These are phyloP conservation scores for Gastrolobium villosum DNA, from an alignment of 306 rosid species.

Conservation along the genomic window DNA sequence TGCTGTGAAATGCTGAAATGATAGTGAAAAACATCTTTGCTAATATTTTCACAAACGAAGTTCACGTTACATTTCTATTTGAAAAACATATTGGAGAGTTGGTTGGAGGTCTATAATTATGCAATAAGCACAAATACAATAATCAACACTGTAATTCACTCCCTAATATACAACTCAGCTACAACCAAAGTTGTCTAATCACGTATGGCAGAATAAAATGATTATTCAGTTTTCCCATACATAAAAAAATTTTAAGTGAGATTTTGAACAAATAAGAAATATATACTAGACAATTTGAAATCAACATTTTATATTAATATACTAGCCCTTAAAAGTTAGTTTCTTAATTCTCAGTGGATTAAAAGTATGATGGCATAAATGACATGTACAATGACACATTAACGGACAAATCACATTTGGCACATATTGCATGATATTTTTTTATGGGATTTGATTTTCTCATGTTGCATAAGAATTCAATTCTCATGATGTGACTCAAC, in stretches of 20 bases:
- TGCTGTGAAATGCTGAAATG: not conserved
- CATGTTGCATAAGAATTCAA: too few relatives aligned
- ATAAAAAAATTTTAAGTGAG: not conserved
- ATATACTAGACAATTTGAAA: not conserved
- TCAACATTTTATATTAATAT: not conserved
- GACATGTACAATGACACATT: not conserved
- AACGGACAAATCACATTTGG: not conserved
- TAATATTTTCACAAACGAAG: constrained; percentile 9
- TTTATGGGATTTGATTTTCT: too few relatives aligned
- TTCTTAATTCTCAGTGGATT: not conserved
- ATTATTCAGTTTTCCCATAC: not conserved
- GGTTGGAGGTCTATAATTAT: not conserved
- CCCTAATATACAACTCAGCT: not conserved
- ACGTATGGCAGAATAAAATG: not conserved
- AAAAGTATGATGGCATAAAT: not conserved
- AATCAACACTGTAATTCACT: not conserved
- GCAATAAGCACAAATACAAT: not conserved
- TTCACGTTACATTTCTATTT: constrained; percentile 1
- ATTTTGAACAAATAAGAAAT: constrained; percentile 12
- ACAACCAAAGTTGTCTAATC: constrained; percentile 25
- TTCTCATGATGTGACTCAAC: too few relatives aligned
- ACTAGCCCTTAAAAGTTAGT: not conserved
- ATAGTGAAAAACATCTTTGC: not conserved
- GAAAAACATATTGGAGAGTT: constrained; percentile 11
- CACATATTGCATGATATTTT: not conserved